Evolutionary conservation across 1,139 yeast species (phyloP).

Genomic region (Pichia sp.): DNA sequence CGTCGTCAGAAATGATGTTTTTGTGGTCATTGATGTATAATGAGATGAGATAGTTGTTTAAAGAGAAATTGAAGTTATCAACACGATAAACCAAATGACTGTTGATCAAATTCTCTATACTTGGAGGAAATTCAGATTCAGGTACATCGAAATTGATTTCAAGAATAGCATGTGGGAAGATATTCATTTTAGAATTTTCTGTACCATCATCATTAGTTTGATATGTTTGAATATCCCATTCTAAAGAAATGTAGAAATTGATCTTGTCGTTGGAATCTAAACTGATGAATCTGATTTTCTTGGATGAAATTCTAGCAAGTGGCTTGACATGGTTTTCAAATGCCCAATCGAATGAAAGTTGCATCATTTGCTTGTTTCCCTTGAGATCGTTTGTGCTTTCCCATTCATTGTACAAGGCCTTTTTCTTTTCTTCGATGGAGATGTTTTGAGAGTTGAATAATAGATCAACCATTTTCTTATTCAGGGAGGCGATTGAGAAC

Average conservation of each 20-base stretch:
- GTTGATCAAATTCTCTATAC: slow-evolving; percentile 33
- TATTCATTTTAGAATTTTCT: slow-evolving; percentile 15
- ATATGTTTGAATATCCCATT: slow-evolving; percentile 30
- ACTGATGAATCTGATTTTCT: slow-evolving; percentile 46
- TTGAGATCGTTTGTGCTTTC: slow-evolving; percentile 16
- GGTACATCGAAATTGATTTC: slow-evolving; percentile 45
- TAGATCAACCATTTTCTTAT: slow-evolving; percentile 30
- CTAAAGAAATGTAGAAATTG: slow-evolving; percentile 36
- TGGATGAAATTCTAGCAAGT: slow-evolving; percentile 40
- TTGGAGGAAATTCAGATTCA: slow-evolving; percentile 32
- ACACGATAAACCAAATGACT: slow-evolving; percentile 37
- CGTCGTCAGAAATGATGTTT: slow-evolving; percentile 22
- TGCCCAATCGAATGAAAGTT: slow-evolving; percentile 51
- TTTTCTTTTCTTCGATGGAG: slow-evolving; percentile 13
- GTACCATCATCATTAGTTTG: slow-evolving; percentile 5
- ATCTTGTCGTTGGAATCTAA: slow-evolving; percentile 44
- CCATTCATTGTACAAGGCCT: slow-evolving; percentile 22
- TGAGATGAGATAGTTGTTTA: slow-evolving; percentile 33
- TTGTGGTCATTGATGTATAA: slow-evolving; percentile 25
- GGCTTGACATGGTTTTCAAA: slow-evolving; percentile 49
- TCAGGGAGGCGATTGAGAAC: slow-evolving; percentile 38
- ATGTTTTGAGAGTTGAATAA: slow-evolving; percentile 26
- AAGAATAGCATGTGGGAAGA: slow-evolving; percentile 47
- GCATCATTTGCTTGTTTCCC: slow-evolving; percentile 40
- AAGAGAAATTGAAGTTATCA: slow-evolving; percentile 33